Percentiles rank a stretch among this genome's conserved stretches.
Conservation (phyloP, 140 eudicot genomes). For the Cichorium intybus region DNA sequence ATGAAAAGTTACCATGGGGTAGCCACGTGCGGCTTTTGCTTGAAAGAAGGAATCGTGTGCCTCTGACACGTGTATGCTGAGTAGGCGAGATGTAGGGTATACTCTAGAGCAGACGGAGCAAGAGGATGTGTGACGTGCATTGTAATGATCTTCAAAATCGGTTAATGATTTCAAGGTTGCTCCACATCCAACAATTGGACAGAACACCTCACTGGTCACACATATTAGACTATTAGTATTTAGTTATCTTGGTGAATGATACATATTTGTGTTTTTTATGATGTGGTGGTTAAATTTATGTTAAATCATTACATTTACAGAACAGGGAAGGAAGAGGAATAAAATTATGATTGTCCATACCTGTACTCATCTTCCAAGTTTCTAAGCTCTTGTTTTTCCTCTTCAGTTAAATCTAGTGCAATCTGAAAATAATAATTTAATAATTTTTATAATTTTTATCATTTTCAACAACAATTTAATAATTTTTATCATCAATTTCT, state of each 20-base stretch:
- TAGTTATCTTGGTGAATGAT: not conserved
- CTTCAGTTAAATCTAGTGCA: conserved; percentile 75
- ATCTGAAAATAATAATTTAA: conserved; percentile 40
- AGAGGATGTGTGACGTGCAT: conserved; percentile 81
- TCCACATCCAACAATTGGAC: conserved; percentile 93
- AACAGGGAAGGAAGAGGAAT: not conserved
- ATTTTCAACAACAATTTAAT: not conserved
- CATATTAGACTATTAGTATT: too few relatives aligned
- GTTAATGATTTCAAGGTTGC: conserved; percentile 58
- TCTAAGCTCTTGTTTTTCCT: conserved; percentile 67
- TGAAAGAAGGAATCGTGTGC: conserved; percentile 91
- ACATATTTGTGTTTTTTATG: not conserved
- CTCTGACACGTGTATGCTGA: conserved; percentile 87
- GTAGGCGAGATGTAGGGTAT: conserved; percentile 90
- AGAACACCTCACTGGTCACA: conserved; percentile 51
- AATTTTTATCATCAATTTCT: not conserved
- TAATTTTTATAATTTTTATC: too few relatives aligned
- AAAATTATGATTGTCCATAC: conserved; percentile 18
- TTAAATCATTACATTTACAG: not conserved
- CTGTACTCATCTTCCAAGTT: conserved; percentile 53
- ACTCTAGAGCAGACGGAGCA: conserved; percentile 90
- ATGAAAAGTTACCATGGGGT: conserved; percentile 55
- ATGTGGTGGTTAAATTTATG: not conserved
- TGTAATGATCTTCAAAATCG: conserved; percentile 86
- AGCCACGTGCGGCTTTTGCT: conserved; percentile 94